These are phyloP conservation scores for Cupressus sempervirens DNA, from an alignment of 75 land plant genomes.

Conservation along the genomic window DNA sequence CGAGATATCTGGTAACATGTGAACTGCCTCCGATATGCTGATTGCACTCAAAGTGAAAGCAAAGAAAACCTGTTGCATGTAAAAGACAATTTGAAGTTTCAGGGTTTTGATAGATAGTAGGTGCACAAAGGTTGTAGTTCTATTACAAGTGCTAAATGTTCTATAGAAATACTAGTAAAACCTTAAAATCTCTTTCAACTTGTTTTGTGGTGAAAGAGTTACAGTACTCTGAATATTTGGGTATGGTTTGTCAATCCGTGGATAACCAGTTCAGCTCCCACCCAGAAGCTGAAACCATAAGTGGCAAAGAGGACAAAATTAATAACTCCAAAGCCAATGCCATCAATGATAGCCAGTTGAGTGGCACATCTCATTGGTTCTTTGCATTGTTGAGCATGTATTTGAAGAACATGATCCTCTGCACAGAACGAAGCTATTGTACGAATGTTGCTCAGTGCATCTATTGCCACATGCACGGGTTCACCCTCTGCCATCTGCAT, in stretches of 20 bases:
- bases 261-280: slow-evolving; percentile 25
- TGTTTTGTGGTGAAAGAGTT: not conserved
- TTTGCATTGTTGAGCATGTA: slow-evolving; percentile 17
- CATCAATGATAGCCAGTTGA: slow-evolving; percentile 31
- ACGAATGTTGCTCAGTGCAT: slow-evolving; percentile 44
- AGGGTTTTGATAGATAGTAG: too few species aligned
- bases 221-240: slow-evolving; percentile 25
- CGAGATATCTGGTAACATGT: slow-evolving; percentile 31
- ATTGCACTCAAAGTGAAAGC: slow-evolving; percentile 37
- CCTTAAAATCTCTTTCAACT: not conserved
- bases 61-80: slow-evolving; percentile 38
- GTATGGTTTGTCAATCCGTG: slow-evolving; percentile 18
- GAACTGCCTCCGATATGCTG: slow-evolving; percentile 33
- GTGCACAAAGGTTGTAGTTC: not conserved
- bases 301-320: slow-evolving; percentile 31
- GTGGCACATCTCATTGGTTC: slow-evolving; percentile 23
- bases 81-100: not conserved
- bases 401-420: slow-evolving; percentile 32
- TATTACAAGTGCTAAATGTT: not conserved
- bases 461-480: slow-evolving; percentile 28
- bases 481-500: not conserved
- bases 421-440: slow-evolving; percentile 43
- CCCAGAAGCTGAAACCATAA: slow-evolving; percentile 41
- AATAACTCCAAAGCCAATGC: slow-evolving; percentile 24
- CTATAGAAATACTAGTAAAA: not conserved